phyloP scores from a whole-genome alignment of 257 asterid species.

The Nemophila menziesii region DNA sequence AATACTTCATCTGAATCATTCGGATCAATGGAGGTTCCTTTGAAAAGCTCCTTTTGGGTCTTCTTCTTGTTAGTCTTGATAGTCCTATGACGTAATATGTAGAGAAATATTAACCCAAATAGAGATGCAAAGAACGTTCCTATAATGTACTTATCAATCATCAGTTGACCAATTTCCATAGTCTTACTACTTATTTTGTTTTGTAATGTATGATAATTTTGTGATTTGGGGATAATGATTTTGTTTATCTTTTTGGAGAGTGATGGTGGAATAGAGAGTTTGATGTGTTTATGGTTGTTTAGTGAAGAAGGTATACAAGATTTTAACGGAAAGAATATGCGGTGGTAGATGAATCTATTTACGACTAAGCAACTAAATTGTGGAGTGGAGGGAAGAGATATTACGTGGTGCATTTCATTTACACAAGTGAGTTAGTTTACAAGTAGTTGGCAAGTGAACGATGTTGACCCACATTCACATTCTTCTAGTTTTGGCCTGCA shows the following conservation, averaged over 20 bases:
- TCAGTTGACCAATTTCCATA: not conserved
- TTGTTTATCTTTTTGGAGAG: not conserved
- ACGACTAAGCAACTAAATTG: not conserved
- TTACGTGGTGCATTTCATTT: not conserved
- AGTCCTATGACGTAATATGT: slow-evolving; percentile 14
- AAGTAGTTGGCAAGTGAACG: no score
- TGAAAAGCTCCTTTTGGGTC: slow-evolving; percentile 1
- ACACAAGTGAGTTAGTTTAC: no score
- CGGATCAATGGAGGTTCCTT: not conserved
- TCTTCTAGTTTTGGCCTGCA: no score
- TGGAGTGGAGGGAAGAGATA: not conserved
- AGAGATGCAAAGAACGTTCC: slow-evolving; percentile 19
- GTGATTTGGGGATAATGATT: not conserved
- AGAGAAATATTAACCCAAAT: slow-evolving; percentile 17
- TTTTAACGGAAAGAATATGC: not conserved
- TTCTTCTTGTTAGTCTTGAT: not conserved
- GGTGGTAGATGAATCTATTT: not conserved
- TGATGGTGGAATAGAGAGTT: not conserved
- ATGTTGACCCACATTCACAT: no score
- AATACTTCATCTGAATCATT: slow-evolving; percentile 4
- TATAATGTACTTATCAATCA: slow-evolving; percentile 21
- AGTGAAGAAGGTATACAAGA: not conserved
- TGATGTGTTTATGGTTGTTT: not conserved
- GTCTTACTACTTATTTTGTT: not conserved
- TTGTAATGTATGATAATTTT: no score